These are phyloP conservation scores for Rhododendron ferrugineum DNA, from an alignment of 148 eudicot species.

Conservation along the genomic window DNA sequence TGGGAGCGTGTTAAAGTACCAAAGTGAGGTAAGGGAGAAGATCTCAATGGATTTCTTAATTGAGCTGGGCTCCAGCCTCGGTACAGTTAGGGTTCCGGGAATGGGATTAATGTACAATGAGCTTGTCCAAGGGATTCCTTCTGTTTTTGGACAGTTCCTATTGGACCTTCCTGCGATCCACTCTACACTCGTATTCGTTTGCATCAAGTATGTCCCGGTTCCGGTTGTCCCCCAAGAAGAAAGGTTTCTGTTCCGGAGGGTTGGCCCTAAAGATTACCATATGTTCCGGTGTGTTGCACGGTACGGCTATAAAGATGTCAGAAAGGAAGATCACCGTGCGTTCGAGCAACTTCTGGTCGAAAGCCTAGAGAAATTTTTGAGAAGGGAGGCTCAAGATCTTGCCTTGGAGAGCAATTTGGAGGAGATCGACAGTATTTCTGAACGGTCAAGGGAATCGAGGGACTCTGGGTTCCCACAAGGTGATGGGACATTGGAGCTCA, in stretches of 20 bases:
- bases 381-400: constrained; percentile 61
- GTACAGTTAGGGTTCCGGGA: constrained; percentile 79
- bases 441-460: constrained; percentile 21
- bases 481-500: constrained; percentile 37
- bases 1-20: constrained; percentile 85
- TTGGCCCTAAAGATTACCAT: constrained; percentile 86
- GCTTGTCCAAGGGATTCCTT: constrained; percentile 87
- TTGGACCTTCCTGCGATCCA: constrained; percentile 85
- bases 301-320: constrained; percentile 85
- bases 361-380: constrained; percentile 67
- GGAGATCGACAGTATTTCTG: constrained; percentile 45
- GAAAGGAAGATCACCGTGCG: constrained; percentile 80
- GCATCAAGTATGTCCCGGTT: constrained; percentile 81
- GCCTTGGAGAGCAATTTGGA: constrained; percentile 51
- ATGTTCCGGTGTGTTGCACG: constrained; percentile 87
- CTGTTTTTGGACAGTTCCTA: constrained; percentile 73
- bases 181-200: constrained; percentile 72
- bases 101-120: constrained; percentile 83
- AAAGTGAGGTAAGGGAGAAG: constrained; percentile 68
- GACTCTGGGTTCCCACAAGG: constrained; percentile 18
- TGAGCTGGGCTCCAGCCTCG: constrained; percentile 77
- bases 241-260: constrained; percentile 75
- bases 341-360: constrained; percentile 73
- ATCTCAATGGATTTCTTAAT: constrained; percentile 73
- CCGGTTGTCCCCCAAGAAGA: constrained; percentile 88